phyloP scores from a whole-genome alignment of 768 basidiomycete species.

The Asterophora lycoperdoides region DNA sequence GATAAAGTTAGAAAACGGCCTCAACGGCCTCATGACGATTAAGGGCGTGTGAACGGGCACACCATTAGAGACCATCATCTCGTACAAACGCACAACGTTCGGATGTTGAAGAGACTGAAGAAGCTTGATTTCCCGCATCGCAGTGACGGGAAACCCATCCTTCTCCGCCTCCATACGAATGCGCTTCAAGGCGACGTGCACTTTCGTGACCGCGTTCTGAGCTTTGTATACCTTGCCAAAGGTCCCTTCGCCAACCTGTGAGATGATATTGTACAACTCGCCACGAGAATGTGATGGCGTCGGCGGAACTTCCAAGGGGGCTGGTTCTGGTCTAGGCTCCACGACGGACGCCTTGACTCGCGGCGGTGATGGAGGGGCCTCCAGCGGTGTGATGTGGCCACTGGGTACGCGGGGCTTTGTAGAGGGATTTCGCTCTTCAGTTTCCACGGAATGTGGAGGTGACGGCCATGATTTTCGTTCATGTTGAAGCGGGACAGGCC shows the following conservation, averaged over 20 bases:
- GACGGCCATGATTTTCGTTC: conserved; percentile 16
- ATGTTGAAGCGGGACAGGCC: conserved; percentile 4
- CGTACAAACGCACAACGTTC: conserved; percentile 85
- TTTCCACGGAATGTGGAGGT: conserved; percentile 1
- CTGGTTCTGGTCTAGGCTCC: conserved; percentile 1
- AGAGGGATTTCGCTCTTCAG: too few species aligned
- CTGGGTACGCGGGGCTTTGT: background rate
- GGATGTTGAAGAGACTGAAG: conserved; percentile 85
- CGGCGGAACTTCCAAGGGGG: conserved; percentile 10
- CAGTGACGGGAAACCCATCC: conserved; percentile 98
- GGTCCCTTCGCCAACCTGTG: conserved; percentile 96
- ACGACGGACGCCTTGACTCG: conserved; percentile 3
- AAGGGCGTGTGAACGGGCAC: conserved; percentile 14
- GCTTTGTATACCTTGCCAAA: conserved; percentile 99
- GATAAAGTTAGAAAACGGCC: conserved; percentile 8
- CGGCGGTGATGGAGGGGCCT: background rate
- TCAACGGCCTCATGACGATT: background rate
- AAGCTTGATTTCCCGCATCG: conserved; percentile 98
- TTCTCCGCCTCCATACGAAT: conserved; percentile 97
- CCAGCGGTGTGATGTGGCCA: background rate
- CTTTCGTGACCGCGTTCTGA: conserved; percentile 69
- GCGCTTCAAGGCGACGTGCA: conserved; percentile 86
- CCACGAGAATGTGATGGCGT: conserved; percentile 24
- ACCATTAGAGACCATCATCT: conserved; percentile 99
- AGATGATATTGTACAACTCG: conserved; percentile 81